These are phyloP conservation scores for Smittium mucronatum DNA, from an alignment of 371 early-diverging fungal genomes.

Conservation along the genomic window DNA sequence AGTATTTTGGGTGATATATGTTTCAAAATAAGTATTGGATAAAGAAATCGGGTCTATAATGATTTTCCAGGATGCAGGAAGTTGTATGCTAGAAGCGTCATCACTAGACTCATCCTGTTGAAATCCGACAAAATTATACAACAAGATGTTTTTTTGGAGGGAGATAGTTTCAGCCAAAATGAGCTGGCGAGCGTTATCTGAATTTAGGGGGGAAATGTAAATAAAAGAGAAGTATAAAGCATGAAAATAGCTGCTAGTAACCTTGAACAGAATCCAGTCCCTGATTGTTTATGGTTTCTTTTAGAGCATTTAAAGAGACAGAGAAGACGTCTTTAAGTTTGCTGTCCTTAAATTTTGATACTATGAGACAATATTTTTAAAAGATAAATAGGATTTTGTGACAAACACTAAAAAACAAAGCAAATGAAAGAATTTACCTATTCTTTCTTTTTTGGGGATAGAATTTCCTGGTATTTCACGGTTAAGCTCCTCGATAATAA, in stretches of 20 bases:
- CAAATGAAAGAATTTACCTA: constrained; percentile 26
- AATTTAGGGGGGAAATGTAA: not conserved
- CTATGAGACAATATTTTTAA: constrained; percentile 22
- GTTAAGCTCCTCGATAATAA: constrained; percentile 52
- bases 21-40: constrained; percentile 54
- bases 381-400: no score
- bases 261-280: no score
- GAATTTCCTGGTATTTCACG: constrained; percentile 40
- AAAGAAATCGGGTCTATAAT: constrained; percentile 53
- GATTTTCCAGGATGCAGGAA: constrained; percentile 66
- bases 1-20: constrained; percentile 45
- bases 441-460: constrained; percentile 50
- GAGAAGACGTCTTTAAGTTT: constrained; percentile 56
- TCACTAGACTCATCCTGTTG: constrained; percentile 73
- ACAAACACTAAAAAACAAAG: not conserved
- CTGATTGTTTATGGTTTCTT: no score
- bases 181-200: constrained; percentile 28
- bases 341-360: constrained; percentile 67
- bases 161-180: constrained; percentile 36
- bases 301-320: not conserved
- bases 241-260: not conserved
- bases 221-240: not conserved
- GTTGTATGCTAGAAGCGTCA: constrained; percentile 63
- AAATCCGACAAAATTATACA: constrained; percentile 79
- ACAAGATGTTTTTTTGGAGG: constrained; percentile 54